These are phyloP conservation scores for Streptanthus diversifolius DNA, from an alignment of 345 rosid species.

Conservation along the genomic window DNA sequence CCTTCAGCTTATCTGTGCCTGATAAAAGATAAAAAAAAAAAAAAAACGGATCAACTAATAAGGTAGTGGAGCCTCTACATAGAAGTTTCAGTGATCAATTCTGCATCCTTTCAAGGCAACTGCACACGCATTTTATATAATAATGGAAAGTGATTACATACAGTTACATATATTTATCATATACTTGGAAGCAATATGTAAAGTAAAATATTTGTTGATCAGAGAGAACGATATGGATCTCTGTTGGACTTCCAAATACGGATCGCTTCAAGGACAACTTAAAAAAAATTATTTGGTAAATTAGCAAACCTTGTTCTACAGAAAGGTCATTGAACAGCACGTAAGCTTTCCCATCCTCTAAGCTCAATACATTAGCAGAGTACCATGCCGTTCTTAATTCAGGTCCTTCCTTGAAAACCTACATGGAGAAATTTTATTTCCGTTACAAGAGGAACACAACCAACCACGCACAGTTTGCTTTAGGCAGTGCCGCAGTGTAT, in stretches of 20 bases:
- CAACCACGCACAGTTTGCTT: neutral
- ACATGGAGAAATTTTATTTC: neutral
- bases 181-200: neutral
- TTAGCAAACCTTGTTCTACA: constrained; percentile 58
- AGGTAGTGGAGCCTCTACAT: neutral
- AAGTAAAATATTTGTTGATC: neutral
- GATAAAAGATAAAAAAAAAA: constrained; percentile 18
- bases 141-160: neutral
- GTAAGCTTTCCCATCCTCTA: constrained; percentile 74
- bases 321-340: constrained; percentile 65
- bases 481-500: neutral
- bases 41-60: neutral
- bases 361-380: constrained; percentile 59
- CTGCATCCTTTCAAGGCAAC: neutral
- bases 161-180: neutral
- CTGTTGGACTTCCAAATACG: neutral
- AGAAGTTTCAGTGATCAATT: neutral
- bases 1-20: constrained; percentile 74
- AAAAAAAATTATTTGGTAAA: neutral
- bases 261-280: neutral
- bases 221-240: neutral
- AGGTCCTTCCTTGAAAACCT: constrained; percentile 81
- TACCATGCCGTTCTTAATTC: constrained; percentile 78
- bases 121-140: constrained; percentile 6
- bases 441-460: constrained; percentile 8